Conservation (phyloP, 2,329 filamentous ascomycete species). For the Aspergillus bombycis region DNA sequence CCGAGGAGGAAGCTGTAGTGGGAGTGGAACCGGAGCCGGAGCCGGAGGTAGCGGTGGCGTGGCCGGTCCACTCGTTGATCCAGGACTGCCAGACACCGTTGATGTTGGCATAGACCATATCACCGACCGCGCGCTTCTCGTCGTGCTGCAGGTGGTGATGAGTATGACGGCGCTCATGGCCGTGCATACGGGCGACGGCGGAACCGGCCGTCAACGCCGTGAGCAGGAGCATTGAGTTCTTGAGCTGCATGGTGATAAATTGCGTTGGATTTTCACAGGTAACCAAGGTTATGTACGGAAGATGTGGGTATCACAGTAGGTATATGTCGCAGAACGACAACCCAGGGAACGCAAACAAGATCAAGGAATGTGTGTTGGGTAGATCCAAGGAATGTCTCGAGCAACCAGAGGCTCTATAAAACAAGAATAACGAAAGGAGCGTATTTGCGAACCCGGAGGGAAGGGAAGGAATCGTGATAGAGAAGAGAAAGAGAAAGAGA, state of each 20-base stretch:
- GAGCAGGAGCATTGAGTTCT: slow-evolving; percentile 40
- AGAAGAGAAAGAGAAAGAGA: slow-evolving; percentile 9
- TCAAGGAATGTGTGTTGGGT: neutral
- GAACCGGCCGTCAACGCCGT: slow-evolving; percentile 42
- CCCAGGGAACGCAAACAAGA: slow-evolving; percentile 8
- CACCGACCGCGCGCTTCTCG: slow-evolving; percentile 38
- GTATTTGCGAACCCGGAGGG: slow-evolving; percentile 13
- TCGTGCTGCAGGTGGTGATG: slow-evolving; percentile 25
- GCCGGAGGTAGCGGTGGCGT: slow-evolving; percentile 20
- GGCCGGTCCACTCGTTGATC: slow-evolving; percentile 40
- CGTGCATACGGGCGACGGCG: slow-evolving; percentile 40
- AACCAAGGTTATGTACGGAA: slow-evolving; percentile 11
- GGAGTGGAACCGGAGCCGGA: slow-evolving; percentile 8
- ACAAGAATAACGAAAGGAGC: slow-evolving; percentile 7
- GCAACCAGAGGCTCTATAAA: neutral
- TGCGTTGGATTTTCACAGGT: neutral
- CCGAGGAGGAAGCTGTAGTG: slow-evolving; percentile 16
- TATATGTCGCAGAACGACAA: slow-evolving; percentile 1
- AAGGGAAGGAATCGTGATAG: neutral
- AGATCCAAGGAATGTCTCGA: slow-evolving; percentile 4
- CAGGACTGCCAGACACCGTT: slow-evolving; percentile 25
- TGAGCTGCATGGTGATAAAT: slow-evolving; percentile 40
- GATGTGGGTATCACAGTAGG: slow-evolving; percentile 23
- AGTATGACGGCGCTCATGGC: slow-evolving; percentile 42
- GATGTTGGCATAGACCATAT: slow-evolving; percentile 20